Evolutionary conservation across 345 rosid species (phyloP).

Genomic region (Trapa incisa): DNA sequence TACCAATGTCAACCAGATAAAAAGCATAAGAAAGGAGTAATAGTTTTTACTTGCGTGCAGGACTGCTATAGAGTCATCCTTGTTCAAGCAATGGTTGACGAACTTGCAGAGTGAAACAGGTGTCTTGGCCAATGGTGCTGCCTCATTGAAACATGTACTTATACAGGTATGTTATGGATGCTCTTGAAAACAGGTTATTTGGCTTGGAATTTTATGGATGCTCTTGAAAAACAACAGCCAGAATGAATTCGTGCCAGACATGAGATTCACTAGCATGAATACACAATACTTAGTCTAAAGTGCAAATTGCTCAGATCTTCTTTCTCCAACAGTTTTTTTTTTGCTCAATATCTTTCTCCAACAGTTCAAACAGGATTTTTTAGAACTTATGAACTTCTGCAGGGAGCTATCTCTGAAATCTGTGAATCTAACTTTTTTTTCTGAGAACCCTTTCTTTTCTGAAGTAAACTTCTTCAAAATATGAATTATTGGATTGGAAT

Average conservation of each 20-base stretch:
- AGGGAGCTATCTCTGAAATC: neutral
- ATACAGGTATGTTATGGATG: constrained; percentile 38
- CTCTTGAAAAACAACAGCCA: neutral
- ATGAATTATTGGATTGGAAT: neutral
- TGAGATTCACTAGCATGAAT: neutral
- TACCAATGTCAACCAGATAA: neutral
- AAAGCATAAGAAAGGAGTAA: neutral
- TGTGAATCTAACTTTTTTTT: neutral
- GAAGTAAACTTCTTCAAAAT: neutral
- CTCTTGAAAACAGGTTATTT: too few relatives aligned
- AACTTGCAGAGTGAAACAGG: constrained; percentile 69
- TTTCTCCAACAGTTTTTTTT: neutral
- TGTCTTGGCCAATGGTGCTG: constrained; percentile 46
- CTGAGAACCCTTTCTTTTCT: neutral
- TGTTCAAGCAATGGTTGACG: constrained; percentile 73
- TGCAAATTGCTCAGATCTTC: neutral
- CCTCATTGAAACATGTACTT: constrained; percentile 49
- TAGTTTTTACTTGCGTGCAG: constrained; percentile 17
- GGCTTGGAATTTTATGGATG: neutral
- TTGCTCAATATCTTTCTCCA: neutral
- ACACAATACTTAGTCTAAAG: neutral
- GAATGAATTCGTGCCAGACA: neutral
- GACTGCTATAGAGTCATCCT: constrained; percentile 54
- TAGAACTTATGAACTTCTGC: neutral
- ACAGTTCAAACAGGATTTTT: neutral